Evolutionary conservation across 805 yeast species (phyloP).

Genomic region (Candida yuanshanica): DNA sequence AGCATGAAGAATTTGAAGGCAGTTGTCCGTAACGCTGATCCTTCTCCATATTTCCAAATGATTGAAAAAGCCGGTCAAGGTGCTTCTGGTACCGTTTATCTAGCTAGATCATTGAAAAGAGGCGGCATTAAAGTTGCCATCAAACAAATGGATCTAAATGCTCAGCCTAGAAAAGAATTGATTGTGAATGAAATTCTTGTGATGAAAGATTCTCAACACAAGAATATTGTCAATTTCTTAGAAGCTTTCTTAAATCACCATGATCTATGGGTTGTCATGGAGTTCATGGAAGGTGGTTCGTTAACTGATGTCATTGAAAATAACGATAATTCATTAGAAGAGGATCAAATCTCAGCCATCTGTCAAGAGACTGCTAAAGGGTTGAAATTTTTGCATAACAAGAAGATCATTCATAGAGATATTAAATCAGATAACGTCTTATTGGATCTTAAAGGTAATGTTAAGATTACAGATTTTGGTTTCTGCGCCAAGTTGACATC

Average conservation of each 20-base stretch:
- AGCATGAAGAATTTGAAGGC: slow-evolving; percentile 73
- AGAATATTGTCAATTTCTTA: slow-evolving; percentile 89
- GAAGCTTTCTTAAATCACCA: slow-evolving; percentile 77
- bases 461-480: slow-evolving; percentile 94
- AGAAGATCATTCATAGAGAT: slow-evolving; percentile 92
- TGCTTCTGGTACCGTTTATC: slow-evolving; percentile 92
- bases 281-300: slow-evolving; percentile 98
- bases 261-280: slow-evolving; percentile 99
- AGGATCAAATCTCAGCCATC: slow-evolving; percentile 86
- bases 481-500: slow-evolving; percentile 93
- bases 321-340: slow-evolving; percentile 64
- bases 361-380: slow-evolving; percentile 90
- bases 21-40: slow-evolving; percentile 81
- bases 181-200: slow-evolving; percentile 94
- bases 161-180: slow-evolving; percentile 90
- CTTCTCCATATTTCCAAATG: slow-evolving; percentile 73
- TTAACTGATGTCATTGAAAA: slow-evolving; percentile 93
- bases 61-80: slow-evolving; percentile 94
- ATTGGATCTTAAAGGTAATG: slow-evolving; percentile 73
- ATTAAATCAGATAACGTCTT: slow-evolving; percentile 94
- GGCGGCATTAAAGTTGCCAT: slow-evolving; percentile 78
- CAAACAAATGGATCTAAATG: slow-evolving; percentile 88
- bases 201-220: slow-evolving; percentile 93
- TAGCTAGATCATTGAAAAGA: slow-evolving; percentile 61
- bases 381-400: slow-evolving; percentile 82